phyloP scores from a whole-genome alignment of 768 basidiomycete genomes.

The Suillus clintonianus region DNA sequence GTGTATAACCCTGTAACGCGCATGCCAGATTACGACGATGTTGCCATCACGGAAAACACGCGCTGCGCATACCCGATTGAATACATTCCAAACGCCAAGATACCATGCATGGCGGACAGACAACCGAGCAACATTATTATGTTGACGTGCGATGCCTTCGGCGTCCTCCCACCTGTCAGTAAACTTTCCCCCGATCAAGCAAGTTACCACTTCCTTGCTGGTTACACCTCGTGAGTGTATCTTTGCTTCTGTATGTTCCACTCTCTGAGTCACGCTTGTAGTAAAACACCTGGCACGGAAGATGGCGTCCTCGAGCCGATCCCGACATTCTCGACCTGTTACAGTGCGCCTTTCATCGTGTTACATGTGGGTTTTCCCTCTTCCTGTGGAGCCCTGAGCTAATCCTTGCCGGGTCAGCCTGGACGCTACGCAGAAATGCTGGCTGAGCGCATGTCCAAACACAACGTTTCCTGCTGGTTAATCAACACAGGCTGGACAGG shows the following conservation, averaged over 20 bases:
- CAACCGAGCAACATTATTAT: constrained; percentile 96
- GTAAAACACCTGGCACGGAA: constrained; percentile 98
- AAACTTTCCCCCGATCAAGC: constrained; percentile 93
- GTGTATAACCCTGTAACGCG: constrained; percentile 89
- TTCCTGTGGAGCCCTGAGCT: not conserved
- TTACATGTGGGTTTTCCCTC: constrained; percentile 65
- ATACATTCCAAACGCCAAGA: constrained; percentile 91
- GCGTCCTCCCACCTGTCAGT: constrained; percentile 95
- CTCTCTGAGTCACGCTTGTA: constrained; percentile 30
- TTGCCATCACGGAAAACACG: constrained; percentile 98
- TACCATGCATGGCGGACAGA: constrained; percentile 83
- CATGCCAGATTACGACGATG: constrained; percentile 91
- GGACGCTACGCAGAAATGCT: constrained; percentile 97
- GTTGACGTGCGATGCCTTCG: constrained; percentile 98
- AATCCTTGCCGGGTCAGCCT: constrained; percentile 47
- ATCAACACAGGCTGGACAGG: constrained; percentile 99
- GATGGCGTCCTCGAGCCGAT: constrained; percentile 98
- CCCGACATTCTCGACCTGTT: constrained; percentile 99
- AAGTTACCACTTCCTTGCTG: constrained; percentile 96
- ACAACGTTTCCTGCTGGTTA: constrained; percentile 93
- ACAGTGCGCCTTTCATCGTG: constrained; percentile 99
- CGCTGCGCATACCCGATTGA: constrained; percentile 99
- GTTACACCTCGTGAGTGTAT: constrained; percentile 81
- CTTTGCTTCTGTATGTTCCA: not conserved
- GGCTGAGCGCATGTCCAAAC: constrained; percentile 86